These are phyloP conservation scores for Aureobasidium sp. DNA, from an alignment of 2,329 filamentous ascomycete genomes.

Conservation along the genomic window DNA sequence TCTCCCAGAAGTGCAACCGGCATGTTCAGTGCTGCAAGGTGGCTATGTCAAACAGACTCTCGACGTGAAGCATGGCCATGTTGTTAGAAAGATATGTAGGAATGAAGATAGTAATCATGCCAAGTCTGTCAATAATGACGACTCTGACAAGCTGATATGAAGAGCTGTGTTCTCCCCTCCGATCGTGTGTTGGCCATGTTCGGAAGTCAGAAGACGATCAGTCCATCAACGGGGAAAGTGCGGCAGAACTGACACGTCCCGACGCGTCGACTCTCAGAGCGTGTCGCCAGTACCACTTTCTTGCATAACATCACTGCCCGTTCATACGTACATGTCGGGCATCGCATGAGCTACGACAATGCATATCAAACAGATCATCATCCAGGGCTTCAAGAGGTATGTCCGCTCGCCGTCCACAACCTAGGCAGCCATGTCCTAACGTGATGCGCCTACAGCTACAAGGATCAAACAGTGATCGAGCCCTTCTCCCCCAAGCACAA, in stretches of 20 bases:
- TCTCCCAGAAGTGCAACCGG: neutral
- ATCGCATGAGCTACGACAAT: constrained; percentile 41
- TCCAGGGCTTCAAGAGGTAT: constrained; percentile 99
- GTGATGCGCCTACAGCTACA: constrained; percentile 61
- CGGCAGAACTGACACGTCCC: neutral
- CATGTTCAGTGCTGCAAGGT: neutral
- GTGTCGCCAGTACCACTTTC: neutral
- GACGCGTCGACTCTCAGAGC: neutral
- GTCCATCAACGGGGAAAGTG: neutral
- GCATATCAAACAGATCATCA: constrained; percentile 99
- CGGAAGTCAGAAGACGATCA: neutral
- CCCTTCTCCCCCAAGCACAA: constrained; percentile 97
- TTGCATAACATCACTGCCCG: neutral
- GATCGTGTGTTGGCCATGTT: neutral
- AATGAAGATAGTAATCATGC: neutral
- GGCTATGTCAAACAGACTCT: neutral
- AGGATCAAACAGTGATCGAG: constrained; percentile 98
- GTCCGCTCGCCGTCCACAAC: neutral
- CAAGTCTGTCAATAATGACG: neutral
- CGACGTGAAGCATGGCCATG: neutral
- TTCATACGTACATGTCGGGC: neutral
- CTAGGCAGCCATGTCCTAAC: neutral
- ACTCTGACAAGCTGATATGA: neutral
- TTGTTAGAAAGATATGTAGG: neutral
- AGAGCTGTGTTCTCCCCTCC: neutral